phyloP scores from a whole-genome alignment of 306 rosid species.

The Sicyos baderoa region DNA sequence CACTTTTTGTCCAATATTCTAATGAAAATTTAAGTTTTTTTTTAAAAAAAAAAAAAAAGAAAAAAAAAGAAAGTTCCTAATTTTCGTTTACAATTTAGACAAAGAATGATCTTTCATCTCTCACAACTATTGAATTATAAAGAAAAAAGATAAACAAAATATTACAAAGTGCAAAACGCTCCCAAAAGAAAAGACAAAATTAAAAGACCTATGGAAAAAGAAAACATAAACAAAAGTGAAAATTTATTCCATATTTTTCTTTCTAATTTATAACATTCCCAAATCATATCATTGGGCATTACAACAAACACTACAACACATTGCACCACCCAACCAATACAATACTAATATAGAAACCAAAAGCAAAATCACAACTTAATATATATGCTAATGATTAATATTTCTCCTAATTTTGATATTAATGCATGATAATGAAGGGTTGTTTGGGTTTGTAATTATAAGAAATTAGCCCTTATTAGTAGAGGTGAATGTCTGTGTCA shows the following conservation, averaged over 20 bases:
- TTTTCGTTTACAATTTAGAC: no score
- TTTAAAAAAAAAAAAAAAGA: no score
- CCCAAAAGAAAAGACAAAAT: no score
- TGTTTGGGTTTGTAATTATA: not conserved
- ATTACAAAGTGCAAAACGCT: no score
- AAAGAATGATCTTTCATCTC: no score
- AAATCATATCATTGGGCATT: not conserved
- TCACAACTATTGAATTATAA: no score
- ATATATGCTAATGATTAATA: not conserved
- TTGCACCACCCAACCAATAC: no score
- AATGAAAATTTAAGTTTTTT: no score
- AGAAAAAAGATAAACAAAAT: no score
- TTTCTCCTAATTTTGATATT: not conserved
- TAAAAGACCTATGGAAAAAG: not conserved
- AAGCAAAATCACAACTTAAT: conserved; percentile 1
- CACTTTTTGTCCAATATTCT: no score
- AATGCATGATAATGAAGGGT: not conserved
- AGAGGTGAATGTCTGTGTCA: conserved; percentile 51
- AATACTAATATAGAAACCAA: conserved; percentile 17
- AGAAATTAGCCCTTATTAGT: conserved; percentile 1
- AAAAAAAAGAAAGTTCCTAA: no score
- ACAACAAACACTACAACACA: not conserved
- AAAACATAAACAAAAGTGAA: not conserved
- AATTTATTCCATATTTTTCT: not conserved
- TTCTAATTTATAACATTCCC: not conserved